These are phyloP conservation scores for Kwoniella sp. DNA, from an alignment of 768 basidiomycete genomes.

Conservation along the genomic window DNA sequence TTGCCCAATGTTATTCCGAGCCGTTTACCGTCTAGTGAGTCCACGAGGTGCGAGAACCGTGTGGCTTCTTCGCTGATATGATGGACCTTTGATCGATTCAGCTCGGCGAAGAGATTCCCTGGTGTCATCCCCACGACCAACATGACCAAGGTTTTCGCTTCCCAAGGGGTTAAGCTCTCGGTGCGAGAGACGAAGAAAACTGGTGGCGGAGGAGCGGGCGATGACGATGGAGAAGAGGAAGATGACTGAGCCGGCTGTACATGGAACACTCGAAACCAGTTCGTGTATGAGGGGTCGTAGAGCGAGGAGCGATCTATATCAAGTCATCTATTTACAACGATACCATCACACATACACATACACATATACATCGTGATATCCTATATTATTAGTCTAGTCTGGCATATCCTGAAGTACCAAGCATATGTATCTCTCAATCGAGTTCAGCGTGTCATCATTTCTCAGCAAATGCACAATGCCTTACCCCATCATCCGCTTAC, in stretches of 20 bases:
- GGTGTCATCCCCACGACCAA: constrained; percentile 64
- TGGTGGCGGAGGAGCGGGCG: constrained; percentile 15
- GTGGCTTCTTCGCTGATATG: not conserved
- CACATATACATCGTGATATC: not conserved
- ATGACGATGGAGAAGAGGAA: constrained; percentile 21
- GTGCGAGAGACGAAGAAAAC: constrained; percentile 17
- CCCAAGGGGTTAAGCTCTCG: constrained; percentile 45
- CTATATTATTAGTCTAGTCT: not conserved
- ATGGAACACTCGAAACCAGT: too few species aligned
- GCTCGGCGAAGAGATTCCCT: constrained; percentile 89
- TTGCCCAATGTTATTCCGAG: constrained; percentile 81
- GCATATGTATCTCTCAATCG: not conserved
- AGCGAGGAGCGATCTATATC: not conserved
- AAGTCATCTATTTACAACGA: not conserved
- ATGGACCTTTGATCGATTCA: constrained; percentile 9
- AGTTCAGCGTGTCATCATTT: not conserved
- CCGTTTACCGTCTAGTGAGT: constrained; percentile 73
- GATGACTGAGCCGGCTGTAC: not conserved
- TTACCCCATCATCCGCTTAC: too few species aligned
- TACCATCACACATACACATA: not conserved
- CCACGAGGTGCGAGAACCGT: too few species aligned
- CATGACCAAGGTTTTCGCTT: constrained; percentile 43
- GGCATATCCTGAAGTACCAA: not conserved
- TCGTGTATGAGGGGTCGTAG: not conserved
- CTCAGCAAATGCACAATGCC: not conserved